Conservation (phyloP, 306 rosid genomes). For the Vigna reflexopilosa region DNA sequence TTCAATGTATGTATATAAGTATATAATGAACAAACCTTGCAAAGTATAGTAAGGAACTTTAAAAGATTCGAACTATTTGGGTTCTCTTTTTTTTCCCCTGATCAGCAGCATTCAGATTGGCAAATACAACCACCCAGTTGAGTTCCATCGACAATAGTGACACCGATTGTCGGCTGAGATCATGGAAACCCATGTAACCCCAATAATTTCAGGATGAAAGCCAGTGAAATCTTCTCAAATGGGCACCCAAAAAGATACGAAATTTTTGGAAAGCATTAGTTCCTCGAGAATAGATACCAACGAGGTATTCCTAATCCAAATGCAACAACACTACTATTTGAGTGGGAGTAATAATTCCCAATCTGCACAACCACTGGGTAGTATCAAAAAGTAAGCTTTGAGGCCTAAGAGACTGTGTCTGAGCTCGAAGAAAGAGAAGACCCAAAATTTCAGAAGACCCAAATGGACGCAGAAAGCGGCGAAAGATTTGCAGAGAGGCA, state of each 20-base stretch:
- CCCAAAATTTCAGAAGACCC: conserved; percentile 48
- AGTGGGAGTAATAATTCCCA: conserved; percentile 43
- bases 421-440: conserved; percentile 55
- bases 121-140: conserved; percentile 34
- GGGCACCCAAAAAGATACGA: conserved; percentile 45
- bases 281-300: conserved; percentile 44
- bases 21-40: conserved; percentile 56
- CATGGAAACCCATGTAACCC: conserved; percentile 41
- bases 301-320: conserved; percentile 57
- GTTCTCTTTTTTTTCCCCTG: conserved; percentile 3
- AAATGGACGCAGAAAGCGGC: conserved; percentile 74
- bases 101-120: conserved; percentile 37
- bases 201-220: conserved; percentile 40
- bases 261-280: conserved; percentile 47
- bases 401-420: conserved; percentile 36
- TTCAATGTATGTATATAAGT: not conserved
- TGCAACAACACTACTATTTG: conserved; percentile 47
- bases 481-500: conserved; percentile 60
- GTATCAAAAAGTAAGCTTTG: conserved; percentile 50
- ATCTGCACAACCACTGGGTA: conserved; percentile 23
- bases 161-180: conserved; percentile 45
- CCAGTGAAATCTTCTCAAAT: conserved; percentile 38
- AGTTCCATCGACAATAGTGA: conserved; percentile 47
- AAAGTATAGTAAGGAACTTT: conserved; percentile 48
- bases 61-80: conserved; percentile 47